Base-by-base conservation (phyloP, 768 basidiomycete species). In the Hypholoma fasciculare region DNA sequence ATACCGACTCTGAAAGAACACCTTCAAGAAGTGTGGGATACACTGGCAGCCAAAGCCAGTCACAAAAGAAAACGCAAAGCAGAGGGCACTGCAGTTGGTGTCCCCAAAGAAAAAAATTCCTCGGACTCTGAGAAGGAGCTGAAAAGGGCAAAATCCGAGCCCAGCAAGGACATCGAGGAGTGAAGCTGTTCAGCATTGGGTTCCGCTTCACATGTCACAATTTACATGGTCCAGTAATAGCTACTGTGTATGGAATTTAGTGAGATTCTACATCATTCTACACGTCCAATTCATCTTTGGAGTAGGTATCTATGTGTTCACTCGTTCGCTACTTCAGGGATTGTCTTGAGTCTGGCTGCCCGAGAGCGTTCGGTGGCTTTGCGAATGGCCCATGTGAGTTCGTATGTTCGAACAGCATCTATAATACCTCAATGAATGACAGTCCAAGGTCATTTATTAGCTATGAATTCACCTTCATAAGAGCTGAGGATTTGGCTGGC, bases 321-420 rank as follows among this genome's bases (percentile, higher is more conserved):
- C 30, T 34, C 30, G 9, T 72, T 66, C 47, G 72, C 66, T 49
- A 72, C 70, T 36, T 71, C 59, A 2, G 71, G 69, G 23, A 71
- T 60, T 4, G 74, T 71, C 61, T 76, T 75, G 43, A 78, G 64
- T 60, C 72, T 83, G 20, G 72, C 74, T 13, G 71, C 77, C 34
- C 85, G 84, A 59, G 85, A 85, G 50, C 79, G 81, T 69, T 94
- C 91, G 63, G 84, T 85, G 34, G 92, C 88, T 61, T 83, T 78
- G 49, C 94, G 88, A 70, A 96, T 96, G 27, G 94, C 92, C 94
- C 94, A 96, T 20, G 94, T 96, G 60, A 96, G 79, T 71, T 96
- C 87, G 64, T 96, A 96, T 7, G 94, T 90, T 74, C 83, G 87
- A 65, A 87, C 89, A 43, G 94, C 94, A 73, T 94, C 91, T 92